Evolutionary conservation across 768 basidiomycete genomes (phyloP).

Genomic region (Leucocoprinus birnbaumii): DNA sequence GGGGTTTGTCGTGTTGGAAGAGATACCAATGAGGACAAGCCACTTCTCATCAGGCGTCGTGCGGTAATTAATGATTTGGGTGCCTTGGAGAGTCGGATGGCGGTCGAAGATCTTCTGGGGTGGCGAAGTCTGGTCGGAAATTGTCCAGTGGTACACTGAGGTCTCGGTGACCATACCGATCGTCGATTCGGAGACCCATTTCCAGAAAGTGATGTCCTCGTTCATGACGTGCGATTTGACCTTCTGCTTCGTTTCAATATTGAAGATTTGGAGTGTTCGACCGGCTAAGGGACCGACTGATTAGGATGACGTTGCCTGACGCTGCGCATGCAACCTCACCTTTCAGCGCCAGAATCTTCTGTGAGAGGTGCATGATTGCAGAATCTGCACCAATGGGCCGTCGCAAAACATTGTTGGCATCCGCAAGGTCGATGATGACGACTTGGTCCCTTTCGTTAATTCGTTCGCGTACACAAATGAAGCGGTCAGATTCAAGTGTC

Average conservation of each 20-base stretch:
- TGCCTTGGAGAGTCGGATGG: constrained; percentile 88
- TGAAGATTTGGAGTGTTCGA: constrained; percentile 95
- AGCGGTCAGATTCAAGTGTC: constrained; percentile 96
- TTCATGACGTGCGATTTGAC: constrained; percentile 93
- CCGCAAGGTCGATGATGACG: constrained; percentile 96
- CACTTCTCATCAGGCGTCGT: constrained; percentile 92
- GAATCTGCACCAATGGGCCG: constrained; percentile 98
- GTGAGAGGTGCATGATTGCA: constrained; percentile 95
- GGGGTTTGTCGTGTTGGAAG: constrained; percentile 88
- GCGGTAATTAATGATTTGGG: constrained; percentile 99
- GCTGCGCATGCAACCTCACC: constrained; percentile 44
- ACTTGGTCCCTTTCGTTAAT: constrained; percentile 95
- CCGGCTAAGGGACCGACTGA: constrained; percentile 53
- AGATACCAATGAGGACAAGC: constrained; percentile 95
- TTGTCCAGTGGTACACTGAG: constrained; percentile 90
- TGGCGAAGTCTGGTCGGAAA: constrained; percentile 67
- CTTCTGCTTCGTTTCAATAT: constrained; percentile 96
- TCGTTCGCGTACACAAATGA: constrained; percentile 97
- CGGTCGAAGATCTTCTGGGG: constrained; percentile 96
- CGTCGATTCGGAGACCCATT: constrained; percentile 90
- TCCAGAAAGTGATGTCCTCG: constrained; percentile 98
- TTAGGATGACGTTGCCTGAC: background rate
- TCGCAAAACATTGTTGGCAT: constrained; percentile 96
- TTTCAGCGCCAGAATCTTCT: constrained; percentile 96
- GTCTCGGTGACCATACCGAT: constrained; percentile 96